Evolutionary conservation across 768 basidiomycete species (phyloP).

Genomic region (Naganishia randhawae): DNA sequence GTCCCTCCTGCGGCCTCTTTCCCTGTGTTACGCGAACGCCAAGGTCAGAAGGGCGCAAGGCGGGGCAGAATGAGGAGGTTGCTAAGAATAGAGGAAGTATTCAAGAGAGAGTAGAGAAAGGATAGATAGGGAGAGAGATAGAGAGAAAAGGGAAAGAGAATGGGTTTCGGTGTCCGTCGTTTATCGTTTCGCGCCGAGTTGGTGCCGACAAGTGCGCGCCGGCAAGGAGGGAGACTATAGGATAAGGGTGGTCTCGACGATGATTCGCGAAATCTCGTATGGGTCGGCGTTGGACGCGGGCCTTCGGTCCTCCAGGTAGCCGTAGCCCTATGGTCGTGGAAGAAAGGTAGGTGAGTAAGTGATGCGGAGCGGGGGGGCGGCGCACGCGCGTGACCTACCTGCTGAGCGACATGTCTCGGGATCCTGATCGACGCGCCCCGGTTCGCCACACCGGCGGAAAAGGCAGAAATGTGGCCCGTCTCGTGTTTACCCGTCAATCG

Average conservation of each 20-base stretch:
- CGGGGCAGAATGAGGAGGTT: too few species aligned
- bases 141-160: too few species aligned
- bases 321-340: slow-evolving; percentile 64
- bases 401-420: slow-evolving; percentile 80
- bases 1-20: too few species aligned
- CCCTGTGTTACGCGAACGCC: too few species aligned
- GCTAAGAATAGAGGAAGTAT: too few species aligned
- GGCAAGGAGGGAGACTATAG: slow-evolving; percentile 30
- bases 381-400: not conserved
- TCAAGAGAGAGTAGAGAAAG: too few species aligned
- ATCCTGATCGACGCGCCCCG: slow-evolving; percentile 89
- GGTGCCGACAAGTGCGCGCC: too few species aligned
- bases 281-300: slow-evolving; percentile 99
- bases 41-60: too few species aligned
- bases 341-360: not conserved
- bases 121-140: too few species aligned
- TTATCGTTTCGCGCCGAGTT: too few species aligned
- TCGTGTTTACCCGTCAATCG: slow-evolving; percentile 95
- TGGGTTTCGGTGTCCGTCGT: too few species aligned
- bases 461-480: slow-evolving; percentile 86
- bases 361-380: not conserved
- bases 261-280: slow-evolving; percentile 66
- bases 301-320: slow-evolving; percentile 93
- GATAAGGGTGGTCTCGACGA: slow-evolving; percentile 66
- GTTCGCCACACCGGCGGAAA: slow-evolving; percentile 94